phyloP scores from a whole-genome alignment of 2,329 filamentous ascomycete genomes.

The Beauveria caledonica region DNA sequence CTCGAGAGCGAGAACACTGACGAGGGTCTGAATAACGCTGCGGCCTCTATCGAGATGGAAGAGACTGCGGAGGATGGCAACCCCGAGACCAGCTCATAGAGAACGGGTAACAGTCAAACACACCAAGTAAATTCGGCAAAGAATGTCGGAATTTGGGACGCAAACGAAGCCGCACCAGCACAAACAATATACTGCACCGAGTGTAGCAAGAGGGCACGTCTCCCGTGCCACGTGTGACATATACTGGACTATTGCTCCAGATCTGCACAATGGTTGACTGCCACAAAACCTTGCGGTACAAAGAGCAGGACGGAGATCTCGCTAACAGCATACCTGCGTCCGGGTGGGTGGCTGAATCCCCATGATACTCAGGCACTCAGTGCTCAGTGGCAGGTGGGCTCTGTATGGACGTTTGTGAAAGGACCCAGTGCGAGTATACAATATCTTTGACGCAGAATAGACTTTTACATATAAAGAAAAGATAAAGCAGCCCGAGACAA shows the following conservation, averaged over 20 bases:
- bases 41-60: slow-evolving; percentile 31
- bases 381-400: background rate
- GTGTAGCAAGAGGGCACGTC: background rate
- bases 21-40: slow-evolving; percentile 32
- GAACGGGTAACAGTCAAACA: background rate
- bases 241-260: background rate
- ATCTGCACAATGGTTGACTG: background rate
- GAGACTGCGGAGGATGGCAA: slow-evolving; percentile 21
- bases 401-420: background rate
- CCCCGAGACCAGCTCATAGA: slow-evolving; percentile 3
- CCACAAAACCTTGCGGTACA: background rate
- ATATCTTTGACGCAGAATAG: background rate
- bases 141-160: no score
- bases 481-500: background rate
- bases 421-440: background rate
- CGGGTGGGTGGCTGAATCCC: background rate
- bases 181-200: background rate
- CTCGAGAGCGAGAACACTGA: slow-evolving; percentile 40
- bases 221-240: background rate
- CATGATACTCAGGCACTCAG: background rate
- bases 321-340: background rate
- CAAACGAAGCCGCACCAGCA: background rate
- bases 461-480: background rate
- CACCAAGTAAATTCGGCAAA: background rate
- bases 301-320: no score